Conservation (phyloP, 2,329 filamentous ascomycete genomes). For the Beauveria australis region DNA sequence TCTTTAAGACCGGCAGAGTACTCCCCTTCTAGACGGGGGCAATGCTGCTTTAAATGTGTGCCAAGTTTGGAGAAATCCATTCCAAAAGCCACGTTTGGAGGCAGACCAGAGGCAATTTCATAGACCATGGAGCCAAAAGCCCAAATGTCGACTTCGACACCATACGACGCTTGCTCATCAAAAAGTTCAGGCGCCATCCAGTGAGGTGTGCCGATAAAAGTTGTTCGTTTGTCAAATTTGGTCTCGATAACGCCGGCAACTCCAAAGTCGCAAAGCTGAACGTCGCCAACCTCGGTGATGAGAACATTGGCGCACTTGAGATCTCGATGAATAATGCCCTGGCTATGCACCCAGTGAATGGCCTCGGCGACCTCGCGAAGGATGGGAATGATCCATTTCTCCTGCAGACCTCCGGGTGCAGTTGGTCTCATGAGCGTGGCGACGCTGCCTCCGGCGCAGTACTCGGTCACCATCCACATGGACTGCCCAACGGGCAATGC, state of each 20-base stretch:
- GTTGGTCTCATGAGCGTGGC: constrained; percentile 64
- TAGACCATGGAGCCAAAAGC: constrained; percentile 74
- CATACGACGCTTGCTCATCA: constrained; percentile 55
- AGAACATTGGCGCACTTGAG: constrained; percentile 75
- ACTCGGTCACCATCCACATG: constrained; percentile 84
- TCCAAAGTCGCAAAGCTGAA: constrained; percentile 80
- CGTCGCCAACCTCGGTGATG: constrained; percentile 65
- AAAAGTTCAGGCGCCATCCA: constrained; percentile 84
- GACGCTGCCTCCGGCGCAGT: constrained; percentile 78
- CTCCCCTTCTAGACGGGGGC: constrained; percentile 62
- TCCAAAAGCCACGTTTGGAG: constrained; percentile 57
- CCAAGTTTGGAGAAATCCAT: constrained; percentile 41
- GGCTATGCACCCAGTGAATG: constrained; percentile 58
- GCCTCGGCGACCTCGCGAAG: constrained; percentile 58
- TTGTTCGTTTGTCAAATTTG: constrained; percentile 68
- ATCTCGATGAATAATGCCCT: constrained; percentile 63
- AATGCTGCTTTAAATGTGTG: constrained; percentile 49
- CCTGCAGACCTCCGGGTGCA: constrained; percentile 54
- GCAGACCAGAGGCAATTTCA: constrained; percentile 71
- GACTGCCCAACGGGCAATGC: constrained; percentile 68
- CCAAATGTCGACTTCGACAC: constrained; percentile 74
- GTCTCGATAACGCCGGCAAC: constrained; percentile 71
- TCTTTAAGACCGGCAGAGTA: constrained; percentile 63
- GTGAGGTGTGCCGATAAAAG: constrained; percentile 73
- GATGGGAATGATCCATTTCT: constrained; percentile 63